These are phyloP conservation scores for Coemansia aciculifera DNA, from an alignment of 192 early-diverging fungal genomes.

Conservation along the genomic window DNA sequence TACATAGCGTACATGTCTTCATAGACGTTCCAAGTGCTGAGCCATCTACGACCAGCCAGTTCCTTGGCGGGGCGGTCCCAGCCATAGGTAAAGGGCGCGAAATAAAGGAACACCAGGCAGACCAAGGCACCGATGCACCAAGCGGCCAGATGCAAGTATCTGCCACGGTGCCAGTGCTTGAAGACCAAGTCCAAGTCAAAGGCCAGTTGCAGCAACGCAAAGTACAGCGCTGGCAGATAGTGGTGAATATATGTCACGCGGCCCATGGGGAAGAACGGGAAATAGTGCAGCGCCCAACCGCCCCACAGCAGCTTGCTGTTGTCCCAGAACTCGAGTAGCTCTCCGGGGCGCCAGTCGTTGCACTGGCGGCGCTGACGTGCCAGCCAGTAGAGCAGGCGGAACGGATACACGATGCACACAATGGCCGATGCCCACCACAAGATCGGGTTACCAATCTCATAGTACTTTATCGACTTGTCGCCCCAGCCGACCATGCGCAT, in stretches of 20 bases:
- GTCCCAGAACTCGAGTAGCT: conserved; percentile 60
- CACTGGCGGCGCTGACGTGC: conserved; percentile 27
- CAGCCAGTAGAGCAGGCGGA: conserved; percentile 27
- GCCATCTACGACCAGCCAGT: conserved; percentile 65
- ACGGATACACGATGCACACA: conserved; percentile 36
- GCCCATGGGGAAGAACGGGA: conserved; percentile 92
- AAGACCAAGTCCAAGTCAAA: conserved; percentile 73
- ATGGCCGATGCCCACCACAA: conserved; percentile 78
- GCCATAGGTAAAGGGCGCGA: conserved; percentile 81
- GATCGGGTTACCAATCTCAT: conserved; percentile 88
- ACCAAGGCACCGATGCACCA: conserved; percentile 19
- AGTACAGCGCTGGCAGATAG: conserved; percentile 86
- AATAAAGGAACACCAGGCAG: conserved; percentile 58
- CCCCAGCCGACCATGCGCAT: conserved; percentile 88
- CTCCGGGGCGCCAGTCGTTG: conserved; percentile 28
- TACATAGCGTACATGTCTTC: conserved; percentile 40
- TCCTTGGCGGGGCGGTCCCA: conserved; percentile 63
- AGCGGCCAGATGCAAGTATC: conserved; percentile 59
- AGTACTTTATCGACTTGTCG: conserved; percentile 75
- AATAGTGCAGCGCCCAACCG: conserved; percentile 83
- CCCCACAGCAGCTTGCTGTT: conserved; percentile 80
- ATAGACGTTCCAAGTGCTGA: conserved; percentile 78
- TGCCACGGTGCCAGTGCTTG: conserved; percentile 60
- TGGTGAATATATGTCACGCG: conserved; percentile 93
- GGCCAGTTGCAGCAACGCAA: conserved; percentile 74